Evolutionary conservation across 768 basidiomycete species (phyloP), one percentile per base, ranked within the genome.

Genomic region (Cystofilobasidium macerans): DNA sequence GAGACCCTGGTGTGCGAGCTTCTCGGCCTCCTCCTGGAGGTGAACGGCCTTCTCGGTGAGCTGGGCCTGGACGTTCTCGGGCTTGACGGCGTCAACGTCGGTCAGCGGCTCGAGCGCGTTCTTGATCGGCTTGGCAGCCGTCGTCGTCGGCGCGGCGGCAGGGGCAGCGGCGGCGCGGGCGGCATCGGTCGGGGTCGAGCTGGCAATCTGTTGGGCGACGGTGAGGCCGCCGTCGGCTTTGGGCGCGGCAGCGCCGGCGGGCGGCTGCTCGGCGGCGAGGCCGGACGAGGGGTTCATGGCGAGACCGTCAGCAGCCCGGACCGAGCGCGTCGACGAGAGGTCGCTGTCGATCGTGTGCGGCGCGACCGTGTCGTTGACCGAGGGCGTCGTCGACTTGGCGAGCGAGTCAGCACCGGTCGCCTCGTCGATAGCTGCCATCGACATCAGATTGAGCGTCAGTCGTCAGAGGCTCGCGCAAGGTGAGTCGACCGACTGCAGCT

Each of bases 401-500:
- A 48, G 6, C 9, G 20, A 16, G 45, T 47, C 22, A n/a, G 5
- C 45, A 20, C 13, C 45, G 45, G 45, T n/a, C 45, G 51, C 51
- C 28, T 54, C 51, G 51, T 54, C 51, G 51, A 54, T 54, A 20
- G 51, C 51, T 54, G 51, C 28, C n/a, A n/a, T n/a, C n/a, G n/a
- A n/a, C n/a, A n/a, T n/a, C n/a, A n/a, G 28, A 7, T 38, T 24
- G 45, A 7, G 45, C 45, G 45, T 9, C 24, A 38, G 14, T 38
- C 36, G 36, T 14, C 36, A 14, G 36, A 38, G 36, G 36, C 8
- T 7, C 8, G 42, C 42, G 42, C 8, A 18, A 20, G 12, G 48
- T 13, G 24, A 4, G 48, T 13, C 8, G 38, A 16, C 16, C 9
- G 16, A 40, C 8, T 9, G 16, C 38, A 40, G 38, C 38, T 9